Base-by-base conservation (phyloP, 2,329 filamentous ascomycete species). In the Aspergillus felis region DNA sequence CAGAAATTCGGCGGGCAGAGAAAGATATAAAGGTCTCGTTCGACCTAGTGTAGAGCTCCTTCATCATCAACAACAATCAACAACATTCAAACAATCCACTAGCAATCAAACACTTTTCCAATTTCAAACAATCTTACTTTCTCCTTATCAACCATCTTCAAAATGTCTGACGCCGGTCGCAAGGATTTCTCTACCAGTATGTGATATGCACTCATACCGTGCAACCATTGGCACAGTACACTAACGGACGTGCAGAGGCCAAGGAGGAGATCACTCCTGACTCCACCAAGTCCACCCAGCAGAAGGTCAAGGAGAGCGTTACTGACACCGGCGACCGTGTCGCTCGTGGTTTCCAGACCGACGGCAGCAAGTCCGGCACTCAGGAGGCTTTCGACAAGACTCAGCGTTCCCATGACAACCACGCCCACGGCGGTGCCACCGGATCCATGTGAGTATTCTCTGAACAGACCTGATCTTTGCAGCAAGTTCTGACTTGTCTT, bases 91-190 rank as follows among this genome's bases (percentile, higher is more conserved):
- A 35, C n/a, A 51, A 42, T 56, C 47, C 46, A 24, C 49, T 5
- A 29, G 14, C 49, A 50, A 35, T 7, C 57, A 54, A 60, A 38
- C 27, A 58, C 47, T 54, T 24, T 49, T n/a, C 25, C 35, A 54
- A 22, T 53, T 8, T 1, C 20, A 29, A 3, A 56, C 27, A 42
- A 49, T 38, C 29, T n/a, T 42, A 55, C 29, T 20, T 47, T 49
- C 17, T 28, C 35, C 51, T 38, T 51, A 50, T 56, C 29, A 46
- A 54, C 38, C 29, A 51, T 28, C 29, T 70, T 66, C 74, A 83
- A 65, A 71, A 86, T 85, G 83, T 83, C 84, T 80, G 84, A 87
- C 76, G 54, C 74, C 66, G 80, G 78, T 69, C 84, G 84, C 82
- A 87, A 87, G 76, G 83, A 84, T 74, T 80, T 84, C 74, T 68